These are phyloP conservation scores for Xylaria flabelliformis DNA, from an alignment of 495 filamentous ascomycete genomes.

Conservation along the genomic window DNA sequence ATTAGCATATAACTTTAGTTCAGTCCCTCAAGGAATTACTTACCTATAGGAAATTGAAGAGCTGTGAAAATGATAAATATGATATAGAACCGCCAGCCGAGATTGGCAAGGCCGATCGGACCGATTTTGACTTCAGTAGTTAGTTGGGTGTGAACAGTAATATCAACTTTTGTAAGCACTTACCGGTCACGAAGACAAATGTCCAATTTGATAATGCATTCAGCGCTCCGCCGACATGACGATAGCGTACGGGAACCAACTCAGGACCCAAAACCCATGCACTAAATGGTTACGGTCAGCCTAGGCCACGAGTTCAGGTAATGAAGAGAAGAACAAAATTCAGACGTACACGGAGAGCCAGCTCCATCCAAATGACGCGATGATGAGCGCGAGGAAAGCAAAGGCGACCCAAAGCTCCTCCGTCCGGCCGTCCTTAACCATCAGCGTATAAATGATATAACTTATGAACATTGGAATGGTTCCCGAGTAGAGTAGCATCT, in stretches of 20 bases:
- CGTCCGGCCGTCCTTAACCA: not conserved
- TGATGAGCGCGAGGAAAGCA: conserved; percentile 2
- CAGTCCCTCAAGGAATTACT: not conserved
- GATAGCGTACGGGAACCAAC: not conserved
- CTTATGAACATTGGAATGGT: not conserved
- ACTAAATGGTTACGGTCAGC: not conserved
- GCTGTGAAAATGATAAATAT: conserved; percentile 66
- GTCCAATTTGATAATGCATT: conserved; percentile 6
- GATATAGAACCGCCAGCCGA: conserved; percentile 69
- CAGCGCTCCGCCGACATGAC: not conserved
- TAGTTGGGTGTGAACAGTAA: not conserved
- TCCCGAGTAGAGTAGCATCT: not conserved
- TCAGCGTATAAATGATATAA: not conserved
- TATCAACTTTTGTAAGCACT: not conserved
- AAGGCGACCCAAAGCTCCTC: conserved; percentile 5
- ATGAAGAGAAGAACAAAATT: not conserved
- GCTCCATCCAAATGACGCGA: not conserved
- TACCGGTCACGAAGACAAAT: conserved; percentile 6
- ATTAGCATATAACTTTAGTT: not conserved
- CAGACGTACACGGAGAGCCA: not conserved
- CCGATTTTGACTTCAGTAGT: conserved; percentile 52
- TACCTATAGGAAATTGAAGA: not conserved
- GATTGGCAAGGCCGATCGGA: conserved; percentile 62
- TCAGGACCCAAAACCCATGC: conserved; percentile 6
- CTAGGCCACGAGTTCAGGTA: not conserved